Base-by-base conservation (phyloP, 139 green algal genomes). In the Dunaliella sp. region DNA sequence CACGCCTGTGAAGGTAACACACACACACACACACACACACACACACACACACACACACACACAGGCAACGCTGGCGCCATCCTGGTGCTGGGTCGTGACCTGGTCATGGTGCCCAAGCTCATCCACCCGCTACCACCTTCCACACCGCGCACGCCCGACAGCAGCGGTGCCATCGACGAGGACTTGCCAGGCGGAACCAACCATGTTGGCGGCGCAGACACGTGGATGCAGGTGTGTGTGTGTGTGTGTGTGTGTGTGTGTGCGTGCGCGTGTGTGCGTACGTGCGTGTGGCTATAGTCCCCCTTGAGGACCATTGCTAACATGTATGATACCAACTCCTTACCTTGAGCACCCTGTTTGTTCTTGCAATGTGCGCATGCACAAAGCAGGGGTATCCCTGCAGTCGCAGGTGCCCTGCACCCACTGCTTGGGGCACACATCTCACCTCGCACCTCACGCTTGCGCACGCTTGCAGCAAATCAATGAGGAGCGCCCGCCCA, bases 41-140 rank as follows among this genome's bases (percentile, higher is more conserved):
- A n/a, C 76, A 36, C 76, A 22, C 31, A 33, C 32, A 2, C 77
- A 31, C 77, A 38, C 80, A 16, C 82, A 22, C 25, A 28, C 35
- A 65, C 84, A 74, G 98, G 98, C 89, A 99, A 99, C 87, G 97
- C 97, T 32, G 97, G 96, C 25, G 96, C 96, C 22, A 99, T 99
- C 88, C 89, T 99, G 80, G 96, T 99, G 85, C 88, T 98, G 58
- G 97, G 97, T 1, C 89, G 97, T 1, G 98, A 99, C 88, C 92
- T 99, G 78, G 96, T 98, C 36, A 97, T 99, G 92, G 96, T 99
- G 85, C 97, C 97, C 34, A 99, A 99, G 91, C 92, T 99, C 72
- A 99, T 99, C 84, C 97, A 99, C 91, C 97, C 97, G n/a, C 90
- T 99, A 88, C 97, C 97, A 24, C 97, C 97, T 48, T 93, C 93